Base-by-base conservation (phyloP, 345 rosid genomes). In the Hibiscus tridactylites region DNA sequence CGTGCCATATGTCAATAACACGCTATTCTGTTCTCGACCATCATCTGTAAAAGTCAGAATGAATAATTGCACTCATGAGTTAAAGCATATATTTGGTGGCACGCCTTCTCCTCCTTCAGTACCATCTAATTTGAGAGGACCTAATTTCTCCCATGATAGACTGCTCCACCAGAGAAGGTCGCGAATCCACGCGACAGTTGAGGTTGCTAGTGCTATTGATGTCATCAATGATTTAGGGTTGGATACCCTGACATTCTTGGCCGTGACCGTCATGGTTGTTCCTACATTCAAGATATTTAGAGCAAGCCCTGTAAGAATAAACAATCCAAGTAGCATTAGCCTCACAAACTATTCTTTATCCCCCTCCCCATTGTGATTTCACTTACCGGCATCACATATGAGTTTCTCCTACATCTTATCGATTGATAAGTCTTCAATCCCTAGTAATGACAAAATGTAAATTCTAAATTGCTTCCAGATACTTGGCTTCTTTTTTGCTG, bases 401-500 rank as follows among this genome's bases (percentile, higher is more conserved):
- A 64, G 16, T 47, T 61, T 15, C 11, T 61, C 21, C 17, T 7
- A 1, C 7, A 29, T 60, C 21, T 62, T 26, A 6, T 66, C 16
- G 15, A 26, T 47, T 47, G 39, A 47, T 66, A 15, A 35, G 39
- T 66, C 39, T 28, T 47, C 39, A 8, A 66, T 47, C 24, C 47
- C 9, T 50, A 68, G 9, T 68, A 5, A 4, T 57, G 8, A 53
- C 59, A 24, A 42, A 57, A 35, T 35, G 12, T 7, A 12, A 15
- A 57, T 75, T 71, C 52, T 74, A 33, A 39, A 5, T 74, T 80
- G 82, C 70, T 64, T 75, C 70, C 89, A 94, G 98, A 90, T 94
- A 73, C 98, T 94, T 74, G 98, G 98, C 71, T 94, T 94, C 91
- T 94, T 94, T 83, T 94, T 90, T 83, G 96, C 98, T 54, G 97